Percentiles rank a stretch among this genome's conserved stretches.
phyloP scores from a whole-genome alignment of 2,329 filamentous ascomycete genomes.

The Chrysoporthe cubensis region DNA sequence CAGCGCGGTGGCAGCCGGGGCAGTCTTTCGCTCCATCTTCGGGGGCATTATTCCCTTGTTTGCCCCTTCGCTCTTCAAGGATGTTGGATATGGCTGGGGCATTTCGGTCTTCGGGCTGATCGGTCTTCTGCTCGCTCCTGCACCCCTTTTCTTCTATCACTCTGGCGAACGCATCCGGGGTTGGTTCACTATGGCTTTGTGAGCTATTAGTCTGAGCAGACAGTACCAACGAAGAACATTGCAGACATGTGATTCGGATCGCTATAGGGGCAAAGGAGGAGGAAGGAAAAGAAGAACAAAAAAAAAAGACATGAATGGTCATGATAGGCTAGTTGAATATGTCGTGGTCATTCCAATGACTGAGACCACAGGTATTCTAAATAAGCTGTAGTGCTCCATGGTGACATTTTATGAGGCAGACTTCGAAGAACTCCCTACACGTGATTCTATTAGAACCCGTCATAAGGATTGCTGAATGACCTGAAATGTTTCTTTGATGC shows the following conservation, averaged over 20 bases:
- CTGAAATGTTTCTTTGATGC: neutral
- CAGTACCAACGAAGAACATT: neutral
- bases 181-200: slow-evolving; percentile 5
- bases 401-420: neutral
- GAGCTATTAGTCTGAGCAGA: neutral
- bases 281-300: neutral
- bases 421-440: neutral
- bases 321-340: no score
- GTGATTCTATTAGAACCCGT: neutral
- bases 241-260: neutral
- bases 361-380: no score
- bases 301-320: neutral
- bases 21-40: slow-evolving; percentile 31
- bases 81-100: slow-evolving; percentile 22
- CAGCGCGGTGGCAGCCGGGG: slow-evolving; percentile 46
- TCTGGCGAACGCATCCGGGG: slow-evolving; percentile 15
- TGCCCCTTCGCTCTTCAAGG: slow-evolving; percentile 20
- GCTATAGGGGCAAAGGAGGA: neutral
- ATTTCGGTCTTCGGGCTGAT: slow-evolving; percentile 22
- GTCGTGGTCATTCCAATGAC: no score
- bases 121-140: slow-evolving; percentile 19
- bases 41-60: slow-evolving; percentile 19
- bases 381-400: neutral
- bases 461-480: no score
- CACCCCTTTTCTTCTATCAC: slow-evolving; percentile 18